Base-by-base conservation (phyloP, 2,329 filamentous ascomycete genomes). In the Epichloe sibirici region DNA sequence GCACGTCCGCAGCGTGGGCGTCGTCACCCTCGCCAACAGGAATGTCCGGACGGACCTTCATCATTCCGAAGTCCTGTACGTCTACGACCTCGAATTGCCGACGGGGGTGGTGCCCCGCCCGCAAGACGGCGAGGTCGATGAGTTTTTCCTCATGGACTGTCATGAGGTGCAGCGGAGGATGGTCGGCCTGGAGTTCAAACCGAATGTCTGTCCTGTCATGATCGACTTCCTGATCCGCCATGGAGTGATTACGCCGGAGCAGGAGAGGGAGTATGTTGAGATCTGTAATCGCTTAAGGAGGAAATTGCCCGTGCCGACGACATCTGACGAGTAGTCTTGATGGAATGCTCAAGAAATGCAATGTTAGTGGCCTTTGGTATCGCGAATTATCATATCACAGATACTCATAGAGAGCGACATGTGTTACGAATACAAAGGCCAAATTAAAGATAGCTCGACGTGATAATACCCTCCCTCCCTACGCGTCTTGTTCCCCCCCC, bases 151-250 rank as follows among this genome's bases (percentile, higher is more conserved):
- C 57, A 81, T 83, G 80, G 75, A 67, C 9, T 72, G 90, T 11
- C 63, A 65, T 0, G 70, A 77, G 61, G 79, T 90, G 4, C 74
- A 80, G 63, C 63, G 70, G 51, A 79, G 81, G 1, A 72, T 95
- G 71, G 68, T 74, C 17, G 72, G 71, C 15, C 82, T 82, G 3
- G 81, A 88, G 64, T 95, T 94, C 71, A 95, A 95, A 73, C 85
- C 89, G 0, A 93, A 94, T 61, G 89, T 88, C 59, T 83, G 85
- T 28, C 64, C 85, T 34, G 83, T 91, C 47, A 73, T 91, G 70
- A 74, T 93, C 47, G 88, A 94, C 62, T 95, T 95, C 65, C 81
- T 94, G 59, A 71, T 94, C 45, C 71, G 89, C 25, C 88, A 90
- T 65, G 86, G 86, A 0, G 72, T 88, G 48, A 63, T 94, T 54